These are phyloP conservation scores for Monocercomonoides exilis DNA, from an alignment of 78 protist species.

Conservation along the genomic window DNA sequence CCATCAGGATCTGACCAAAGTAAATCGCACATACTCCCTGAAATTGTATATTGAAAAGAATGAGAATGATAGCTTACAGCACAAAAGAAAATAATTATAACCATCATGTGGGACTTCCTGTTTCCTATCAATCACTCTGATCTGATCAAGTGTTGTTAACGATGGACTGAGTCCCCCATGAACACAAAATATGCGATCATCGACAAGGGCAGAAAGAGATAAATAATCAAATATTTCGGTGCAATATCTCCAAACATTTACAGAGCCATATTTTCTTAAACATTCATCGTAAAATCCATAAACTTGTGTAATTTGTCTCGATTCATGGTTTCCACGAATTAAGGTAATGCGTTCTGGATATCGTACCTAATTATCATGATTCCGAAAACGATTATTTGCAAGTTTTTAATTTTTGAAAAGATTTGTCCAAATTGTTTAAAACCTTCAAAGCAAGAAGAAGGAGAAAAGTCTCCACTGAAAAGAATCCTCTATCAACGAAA, in stretches of 20 bases:
- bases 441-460: constrained; percentile 93
- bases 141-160: constrained; percentile 77
- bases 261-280: constrained; percentile 89
- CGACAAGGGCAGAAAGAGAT: constrained; percentile 83
- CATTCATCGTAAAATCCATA: constrained; percentile 99
- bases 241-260: constrained; percentile 94
- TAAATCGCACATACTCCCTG: constrained; percentile 1
- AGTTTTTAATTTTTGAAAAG: no score
- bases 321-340: constrained; percentile 98
- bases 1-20: constrained; percentile 23
- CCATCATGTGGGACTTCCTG: constrained; percentile 18
- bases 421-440: no score
- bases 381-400: no score
- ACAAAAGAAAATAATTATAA: no score
- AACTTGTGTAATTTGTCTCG: constrained; percentile 96
- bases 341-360: constrained; percentile 63
- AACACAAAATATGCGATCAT: constrained; percentile 80
- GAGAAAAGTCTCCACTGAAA: constrained; percentile 89
- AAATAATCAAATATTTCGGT: constrained; percentile 95
- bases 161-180: constrained; percentile 99
- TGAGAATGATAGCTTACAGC: not conserved
- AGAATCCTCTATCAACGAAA: constrained; percentile 98
- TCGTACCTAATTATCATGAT: no score
- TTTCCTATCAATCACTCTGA: constrained; percentile 64
- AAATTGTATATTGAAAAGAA: not conserved